Conservation (phyloP, 129 eudicot genomes). For the Mikania micrantha region DNA sequence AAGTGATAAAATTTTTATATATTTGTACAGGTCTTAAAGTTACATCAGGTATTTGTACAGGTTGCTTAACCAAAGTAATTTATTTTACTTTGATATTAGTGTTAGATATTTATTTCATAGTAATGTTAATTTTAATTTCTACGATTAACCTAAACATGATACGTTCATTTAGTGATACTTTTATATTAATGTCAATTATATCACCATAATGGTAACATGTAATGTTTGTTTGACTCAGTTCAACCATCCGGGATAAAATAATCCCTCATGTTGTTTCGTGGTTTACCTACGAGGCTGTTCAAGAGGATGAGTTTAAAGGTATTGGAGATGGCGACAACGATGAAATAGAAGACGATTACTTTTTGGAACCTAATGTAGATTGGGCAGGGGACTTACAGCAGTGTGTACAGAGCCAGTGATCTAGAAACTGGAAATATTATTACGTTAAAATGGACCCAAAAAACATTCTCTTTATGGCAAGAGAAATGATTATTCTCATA, state of each 20-base stretch:
- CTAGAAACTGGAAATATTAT: too few relatives aligned
- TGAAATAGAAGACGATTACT: constrained; percentile 30
- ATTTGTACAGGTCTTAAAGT: too few relatives aligned
- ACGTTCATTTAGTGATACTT: not conserved
- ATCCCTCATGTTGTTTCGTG: constrained; percentile 89
- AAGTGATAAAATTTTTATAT: too few relatives aligned
- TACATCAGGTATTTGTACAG: too few relatives aligned
- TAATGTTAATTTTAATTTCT: not conserved
- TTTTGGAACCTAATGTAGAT: too few relatives aligned
- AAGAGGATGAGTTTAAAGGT: constrained; percentile 57
- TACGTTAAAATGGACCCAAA: too few relatives aligned
- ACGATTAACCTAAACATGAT: not conserved
- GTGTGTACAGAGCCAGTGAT: too few relatives aligned
- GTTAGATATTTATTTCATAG: too few relatives aligned
- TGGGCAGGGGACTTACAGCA: too few relatives aligned
- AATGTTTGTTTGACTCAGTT: constrained; percentile 32
- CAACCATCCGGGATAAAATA: constrained; percentile 69
- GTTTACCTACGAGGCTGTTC: constrained; percentile 90
- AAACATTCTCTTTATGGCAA: too few relatives aligned
- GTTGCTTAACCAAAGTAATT: too few relatives aligned
- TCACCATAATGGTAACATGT: not conserved
- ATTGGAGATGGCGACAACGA: constrained; percentile 46
- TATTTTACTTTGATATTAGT: not conserved
- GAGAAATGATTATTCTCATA: too few relatives aligned
- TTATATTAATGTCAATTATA: not conserved